Evolutionary conservation across 305 asterid genomes (phyloP).

Genomic region (Fraxinus nigra): DNA sequence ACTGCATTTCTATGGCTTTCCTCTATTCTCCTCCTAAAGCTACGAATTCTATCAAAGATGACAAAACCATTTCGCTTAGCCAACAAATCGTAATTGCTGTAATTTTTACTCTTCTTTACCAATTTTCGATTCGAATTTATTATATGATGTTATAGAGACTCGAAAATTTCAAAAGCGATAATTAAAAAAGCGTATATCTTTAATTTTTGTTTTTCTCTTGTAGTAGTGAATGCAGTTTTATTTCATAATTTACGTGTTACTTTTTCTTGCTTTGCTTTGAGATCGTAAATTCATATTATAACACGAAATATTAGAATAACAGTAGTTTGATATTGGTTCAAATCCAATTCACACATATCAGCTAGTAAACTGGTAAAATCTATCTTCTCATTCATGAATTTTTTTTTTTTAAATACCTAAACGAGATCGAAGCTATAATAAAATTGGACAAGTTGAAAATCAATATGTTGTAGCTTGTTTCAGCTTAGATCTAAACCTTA

Average conservation of each 20-base stretch:
- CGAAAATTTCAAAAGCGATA: neutral
- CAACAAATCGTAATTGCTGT: constrained; percentile 50
- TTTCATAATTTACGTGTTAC: neutral
- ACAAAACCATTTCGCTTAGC: constrained; percentile 44
- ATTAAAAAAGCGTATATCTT: neutral
- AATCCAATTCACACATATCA: neutral
- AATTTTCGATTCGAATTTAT: constrained; percentile 34
- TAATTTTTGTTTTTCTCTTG: neutral
- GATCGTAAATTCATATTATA: neutral
- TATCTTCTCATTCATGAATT: neutral
- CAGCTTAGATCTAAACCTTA: neutral
- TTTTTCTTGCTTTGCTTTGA: neutral
- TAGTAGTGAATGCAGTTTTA: neutral
- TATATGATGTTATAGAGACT: constrained; percentile 19
- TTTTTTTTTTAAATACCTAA: too few relatives aligned
- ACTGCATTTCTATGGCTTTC: constrained; percentile 59
- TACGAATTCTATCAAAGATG: constrained; percentile 13
- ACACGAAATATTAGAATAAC: neutral
- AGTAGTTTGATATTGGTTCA: neutral
- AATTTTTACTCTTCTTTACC: constrained; percentile 37
- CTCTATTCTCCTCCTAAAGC: constrained; percentile 43
- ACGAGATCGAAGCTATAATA: neutral
- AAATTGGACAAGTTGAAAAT: neutral
- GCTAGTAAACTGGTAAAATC: neutral
- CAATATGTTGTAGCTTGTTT: neutral